phyloP scores from a whole-genome alignment of 1,284 basidiomycete species.

The Takashimella tepidaria region DNA sequence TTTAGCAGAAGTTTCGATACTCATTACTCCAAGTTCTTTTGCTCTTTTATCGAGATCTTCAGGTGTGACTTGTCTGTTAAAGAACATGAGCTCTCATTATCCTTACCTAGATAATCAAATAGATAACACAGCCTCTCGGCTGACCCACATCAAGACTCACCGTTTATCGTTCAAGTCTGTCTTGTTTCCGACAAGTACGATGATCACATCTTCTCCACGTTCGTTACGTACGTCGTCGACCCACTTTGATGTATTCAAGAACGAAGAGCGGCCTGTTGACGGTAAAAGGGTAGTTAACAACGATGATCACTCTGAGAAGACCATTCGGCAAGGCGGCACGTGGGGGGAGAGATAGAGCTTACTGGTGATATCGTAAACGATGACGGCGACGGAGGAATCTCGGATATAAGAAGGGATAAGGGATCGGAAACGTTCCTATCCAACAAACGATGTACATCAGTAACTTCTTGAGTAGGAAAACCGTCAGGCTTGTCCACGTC shows the following conservation, averaged over 20 bases:
- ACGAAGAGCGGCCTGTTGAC: constrained; percentile 79
- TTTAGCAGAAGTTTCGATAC: constrained; percentile 99
- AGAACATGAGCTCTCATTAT: no score
- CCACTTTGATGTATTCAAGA: constrained; percentile 97
- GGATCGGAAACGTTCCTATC: constrained; percentile 91
- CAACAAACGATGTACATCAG: constrained; percentile 1
- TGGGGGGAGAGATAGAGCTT: constrained; percentile 40
- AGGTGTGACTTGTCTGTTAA: constrained; percentile 85
- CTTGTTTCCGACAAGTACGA: constrained; percentile 98
- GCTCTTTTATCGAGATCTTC: constrained; percentile 94
- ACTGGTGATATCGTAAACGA: constrained; percentile 99
- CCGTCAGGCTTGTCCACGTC: no score
- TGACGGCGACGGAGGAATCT: constrained; percentile 96
- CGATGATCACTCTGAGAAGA: no score
- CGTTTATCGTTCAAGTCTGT: constrained; percentile 65
- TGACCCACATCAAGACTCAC: constrained; percentile 22
- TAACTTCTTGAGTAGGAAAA: no score
- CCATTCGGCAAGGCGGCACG: no score
- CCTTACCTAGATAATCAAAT: no score
- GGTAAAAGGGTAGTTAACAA: neutral
- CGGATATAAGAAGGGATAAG: constrained; percentile 99
- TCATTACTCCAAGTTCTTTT: constrained; percentile 92
- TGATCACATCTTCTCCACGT: constrained; percentile 95
- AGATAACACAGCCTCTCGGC: no score
- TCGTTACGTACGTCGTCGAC: constrained; percentile 99